Base-by-base conservation (phyloP, 306 rosid species). In the Sechiopsis laciniata region DNA sequence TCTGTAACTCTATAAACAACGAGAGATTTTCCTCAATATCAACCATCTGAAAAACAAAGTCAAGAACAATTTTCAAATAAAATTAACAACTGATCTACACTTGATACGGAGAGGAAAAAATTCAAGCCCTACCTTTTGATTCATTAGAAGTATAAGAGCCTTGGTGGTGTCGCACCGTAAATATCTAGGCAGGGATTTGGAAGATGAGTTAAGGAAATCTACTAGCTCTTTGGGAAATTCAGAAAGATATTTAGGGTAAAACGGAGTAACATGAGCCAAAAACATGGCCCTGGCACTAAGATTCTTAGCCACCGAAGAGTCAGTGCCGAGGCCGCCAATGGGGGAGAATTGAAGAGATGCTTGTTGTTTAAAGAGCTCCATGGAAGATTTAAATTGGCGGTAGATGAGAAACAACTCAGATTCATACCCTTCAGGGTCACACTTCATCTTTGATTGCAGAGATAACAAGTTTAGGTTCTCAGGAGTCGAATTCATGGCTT, bases 1-100 rank as follows among this genome's bases (percentile, higher is more conserved):
- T 84, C 89, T 93, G 98, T 55, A 90, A 82, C 68, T 90, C 96
- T 96, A 90, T 80, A 80, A 93, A 90, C 90, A 93, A 81, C 0
- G 80, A 74, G 22, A 88, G 81, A 46, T 84, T 90, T 32, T 87
- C 94, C 56, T 80, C 84, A 68, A 87, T 65, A 74, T 80, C 88
- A 22, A 90, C 80, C 79, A 82, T 77, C 97, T 93, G 76, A 35
- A 15, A 56, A 59, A 75, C 70, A 68, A 66, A 55, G 37, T 46
- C 9, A 71, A 5, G 29, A 10, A 35, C 11, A 24, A 53, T 46
- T 29, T 10, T 21, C 69, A 58, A 53, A n/a, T 12, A 42, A 56
- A 11, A 21, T 45, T 42, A 46, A n/a, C 42, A 72, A 55, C 32
- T 10, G 52, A 6, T 35, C 12, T 16, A 12, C 65, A 72, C 19